Evolutionary conservation across 768 basidiomycete genomes (phyloP), one percentile per base, ranked within the genome.

Genomic region (Tylopilus rubrobrunneus): DNA sequence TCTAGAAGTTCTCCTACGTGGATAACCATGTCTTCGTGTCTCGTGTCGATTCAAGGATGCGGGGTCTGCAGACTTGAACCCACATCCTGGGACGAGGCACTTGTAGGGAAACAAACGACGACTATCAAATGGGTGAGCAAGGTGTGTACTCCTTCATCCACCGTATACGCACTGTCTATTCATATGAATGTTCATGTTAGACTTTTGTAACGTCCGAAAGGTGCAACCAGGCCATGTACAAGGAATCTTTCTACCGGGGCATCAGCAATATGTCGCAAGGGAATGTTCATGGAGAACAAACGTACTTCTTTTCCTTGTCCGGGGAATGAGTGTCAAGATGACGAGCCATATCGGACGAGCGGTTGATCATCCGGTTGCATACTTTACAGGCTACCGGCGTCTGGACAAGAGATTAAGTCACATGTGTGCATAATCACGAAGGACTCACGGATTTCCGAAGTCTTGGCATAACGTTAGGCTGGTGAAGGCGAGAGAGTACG

Each of bases 151-250:
- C 25, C 25, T 27, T 21, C 0, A 12, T 15, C 21, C 10, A 29
- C 46, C 17, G 21, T 9, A n/a, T 17, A 68, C 71, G 55, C 47
- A 71, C 71, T 73, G 72, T 3, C 48, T 62, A 8, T 65, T 66
- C 15, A 63, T 15, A 25, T 72, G 71, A 0, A 62, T 66, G 0
- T 37, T n/a, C 1, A 72, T 19, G 29, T 71, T 72, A 0, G 65
- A 66, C 3, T 43, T 49, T n/a, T 72, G 72, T 1, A 69, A 56
- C 0, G 69, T 53, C 8, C 39, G 57, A 46, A 60, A 63, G 0
- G 15, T 14, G 33, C 71, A 72, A 4, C 54, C 61, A 0, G n/a
- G 23, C 28, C 58, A 45, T 5, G 63, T 53, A 19, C 71, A 72
- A 5, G 15, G 9, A 23, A 56, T 29, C 66, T 58, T 69, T 3